phyloP scores from a whole-genome alignment of 768 basidiomycete genomes.

The Cystofilobasidium ferigula region DNA sequence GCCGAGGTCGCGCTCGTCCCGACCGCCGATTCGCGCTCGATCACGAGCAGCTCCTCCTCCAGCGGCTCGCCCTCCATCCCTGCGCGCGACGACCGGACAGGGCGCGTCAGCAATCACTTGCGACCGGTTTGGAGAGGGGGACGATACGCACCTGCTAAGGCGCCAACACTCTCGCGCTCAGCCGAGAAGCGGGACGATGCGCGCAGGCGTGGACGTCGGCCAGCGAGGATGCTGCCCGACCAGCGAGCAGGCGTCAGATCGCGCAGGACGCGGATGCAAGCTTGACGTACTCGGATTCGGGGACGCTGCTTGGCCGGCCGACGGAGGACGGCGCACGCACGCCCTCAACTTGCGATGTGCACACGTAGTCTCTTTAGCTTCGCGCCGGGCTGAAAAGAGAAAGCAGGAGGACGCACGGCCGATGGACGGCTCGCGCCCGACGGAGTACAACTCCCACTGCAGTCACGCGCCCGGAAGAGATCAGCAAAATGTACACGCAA shows the following conservation, averaged over 20 bases:
- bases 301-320: slow-evolving; percentile 10
- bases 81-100: background rate
- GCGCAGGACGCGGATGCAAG: background rate
- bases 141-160: background rate
- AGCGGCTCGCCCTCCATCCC: background rate
- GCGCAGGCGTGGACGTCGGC: slow-evolving; percentile 2
- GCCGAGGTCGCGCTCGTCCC: background rate
- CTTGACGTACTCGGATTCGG: slow-evolving; percentile 6
- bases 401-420: background rate
- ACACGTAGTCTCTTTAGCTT: too few relatives aligned
- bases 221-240: background rate
- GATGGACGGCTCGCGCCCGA: background rate
- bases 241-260: background rate
- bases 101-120: background rate
- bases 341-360: background rate
- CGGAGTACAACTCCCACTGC: background rate
- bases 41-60: background rate
- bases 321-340: slow-evolving; percentile 5
- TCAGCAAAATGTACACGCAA: too few relatives aligned
- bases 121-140: background rate
- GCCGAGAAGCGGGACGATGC: background rate
- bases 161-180: slow-evolving; percentile 10
- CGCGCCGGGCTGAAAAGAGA: background rate
- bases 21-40: background rate
- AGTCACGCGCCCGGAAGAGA: background rate